Percentiles rank a stretch among this genome's conserved stretches.
phyloP scores from a whole-genome alignment of 1,139 yeast genomes.

The Zygoascus hellenicus region DNA sequence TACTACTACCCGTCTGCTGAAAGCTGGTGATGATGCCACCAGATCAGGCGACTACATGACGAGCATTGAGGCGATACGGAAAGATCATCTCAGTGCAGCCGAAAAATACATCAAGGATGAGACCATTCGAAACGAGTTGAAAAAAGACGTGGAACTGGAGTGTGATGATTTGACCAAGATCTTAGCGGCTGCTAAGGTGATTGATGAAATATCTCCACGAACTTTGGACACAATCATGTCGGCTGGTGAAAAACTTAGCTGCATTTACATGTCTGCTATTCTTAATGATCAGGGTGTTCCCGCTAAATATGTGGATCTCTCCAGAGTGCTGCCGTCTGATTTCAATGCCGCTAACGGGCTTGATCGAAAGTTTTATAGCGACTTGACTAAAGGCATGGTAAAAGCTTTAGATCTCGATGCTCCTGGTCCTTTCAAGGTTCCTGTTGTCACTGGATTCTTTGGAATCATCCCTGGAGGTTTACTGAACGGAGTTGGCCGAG shows the following conservation, averaged over 20 bases:
- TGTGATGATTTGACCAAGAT: conserved; percentile 62
- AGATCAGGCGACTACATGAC: conserved; percentile 38
- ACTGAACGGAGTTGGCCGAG: conserved; percentile 88
- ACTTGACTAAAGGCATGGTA: conserved; percentile 56
- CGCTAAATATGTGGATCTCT: conserved; percentile 73
- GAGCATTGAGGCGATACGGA: conserved; percentile 54
- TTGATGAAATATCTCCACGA: conserved; percentile 86
- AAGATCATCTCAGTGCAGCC: conserved; percentile 80
- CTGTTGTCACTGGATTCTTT: conserved; percentile 93
- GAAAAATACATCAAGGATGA: conserved; percentile 43
- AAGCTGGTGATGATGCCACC: conserved; percentile 74
- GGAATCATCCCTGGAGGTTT: conserved; percentile 94
- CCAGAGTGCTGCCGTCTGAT: conserved; percentile 47
- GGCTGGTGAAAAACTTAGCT: conserved; percentile 87
- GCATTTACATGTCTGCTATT: conserved; percentile 79
- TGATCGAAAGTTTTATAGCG: conserved; percentile 60
- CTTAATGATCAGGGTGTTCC: conserved; percentile 75
- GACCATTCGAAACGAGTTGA: conserved; percentile 44
- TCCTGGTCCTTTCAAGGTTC: conserved; percentile 49
- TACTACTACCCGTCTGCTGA: conserved; percentile 71
- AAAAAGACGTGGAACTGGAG: conserved; percentile 56
- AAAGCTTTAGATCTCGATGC: conserved; percentile 39
- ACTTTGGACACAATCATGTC: conserved; percentile 89
- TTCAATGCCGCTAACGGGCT: conserved; percentile 34
- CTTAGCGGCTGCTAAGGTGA: conserved; percentile 78